Base-by-base conservation (phyloP, 805 yeast genomes). In the Candida nonsorbophila region DNA sequence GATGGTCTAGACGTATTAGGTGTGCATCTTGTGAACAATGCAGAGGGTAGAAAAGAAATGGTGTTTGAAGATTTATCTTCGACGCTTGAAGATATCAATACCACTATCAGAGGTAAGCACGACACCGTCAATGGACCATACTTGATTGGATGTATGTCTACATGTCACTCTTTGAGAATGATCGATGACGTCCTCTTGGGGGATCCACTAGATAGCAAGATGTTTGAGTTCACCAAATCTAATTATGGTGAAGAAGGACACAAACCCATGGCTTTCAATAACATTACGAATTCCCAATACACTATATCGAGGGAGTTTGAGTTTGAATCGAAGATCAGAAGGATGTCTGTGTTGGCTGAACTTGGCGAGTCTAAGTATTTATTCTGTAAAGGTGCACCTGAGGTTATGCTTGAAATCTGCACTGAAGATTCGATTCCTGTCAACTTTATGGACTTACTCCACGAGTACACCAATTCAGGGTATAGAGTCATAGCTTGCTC, bases 361-460 rank as follows among this genome's bases (percentile, higher is more conserved):
- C 32, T 34, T 9, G 45, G 38, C 17, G 39, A 41, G 3, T 32
- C 30, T 15, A 26, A 25, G 15, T 34, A 28, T 10, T 41, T 63
- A 2, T 80, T 74, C 49, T 86, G 92, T 8, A 92, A 92, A 50
- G 99, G 99, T 27, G 98, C 99, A 0, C 99, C 99, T 0, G 99
- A 92, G 51, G 84, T 88, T 7, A 84, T 92, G 69, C 64, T 72
- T 17, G 79, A 76, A 11, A 75, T 92, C 17, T 92, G 98, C 57
- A 59, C 63, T 10, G 75, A 80, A 1, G 74, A 70, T 12, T 62
- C 87, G 0, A 56, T 92, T 27, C 98, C 99, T 1, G 49, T 54
- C 2, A 74, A 87, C 45, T 92, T 73, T 50, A 79, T 81, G 14
- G 82, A 81, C 19, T 51, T 83, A 14, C 64, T 92, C 20, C 81